Evolutionary conservation across 176 grass and related monocot species (phyloP), one percentile per base, ranked within the genome.

Genomic region (Alopecurus myosuroides): DNA sequence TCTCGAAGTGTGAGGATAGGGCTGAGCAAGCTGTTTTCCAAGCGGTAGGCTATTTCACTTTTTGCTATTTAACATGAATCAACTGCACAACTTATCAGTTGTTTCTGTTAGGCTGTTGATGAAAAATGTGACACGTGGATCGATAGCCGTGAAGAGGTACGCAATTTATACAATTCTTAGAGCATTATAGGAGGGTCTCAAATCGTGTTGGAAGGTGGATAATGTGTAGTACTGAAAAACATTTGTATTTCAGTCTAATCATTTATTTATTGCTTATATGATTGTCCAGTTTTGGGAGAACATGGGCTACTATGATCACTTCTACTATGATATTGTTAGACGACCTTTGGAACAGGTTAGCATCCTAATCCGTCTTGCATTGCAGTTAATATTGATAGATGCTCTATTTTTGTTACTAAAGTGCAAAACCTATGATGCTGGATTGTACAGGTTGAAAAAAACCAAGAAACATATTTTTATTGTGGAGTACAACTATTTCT

Each of bases 301-400:
- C 29, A 48, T 58, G n/a, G 49, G 77, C 28, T 80, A 49, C 18
- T 63, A 63, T 53, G 50, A 56, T 25, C 77, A 80, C 58, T 40
- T 46, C 18, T 48, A 65, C 77, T 65, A 80, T 49, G 7, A 13
- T 15, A 65, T 80, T 80, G 30, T 80, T 33, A 80, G 77, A 63
- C 51, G 53, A 48, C 39, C 77, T 26, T 11, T 80, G 41, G 23
- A 25, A 15, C n/a, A 80, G 5, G 76, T 61, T 28, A 15, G 76
- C 39, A 8, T 57, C 37, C 7, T 77, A 39, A 7, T 19, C 10
- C 10, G 36, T 23, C 37, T 41, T 70, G 57, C 28, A 60, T 60
- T 60, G 23, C 11, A 60, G 25, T 28, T 60, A 9, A 13, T 60
- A 60, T 13, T 60, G 11, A 1, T 60, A 28, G 10, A 12, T 60